Base-by-base conservation (phyloP, 2,329 filamentous ascomycete genomes). In the Penicillium capsulatum region DNA sequence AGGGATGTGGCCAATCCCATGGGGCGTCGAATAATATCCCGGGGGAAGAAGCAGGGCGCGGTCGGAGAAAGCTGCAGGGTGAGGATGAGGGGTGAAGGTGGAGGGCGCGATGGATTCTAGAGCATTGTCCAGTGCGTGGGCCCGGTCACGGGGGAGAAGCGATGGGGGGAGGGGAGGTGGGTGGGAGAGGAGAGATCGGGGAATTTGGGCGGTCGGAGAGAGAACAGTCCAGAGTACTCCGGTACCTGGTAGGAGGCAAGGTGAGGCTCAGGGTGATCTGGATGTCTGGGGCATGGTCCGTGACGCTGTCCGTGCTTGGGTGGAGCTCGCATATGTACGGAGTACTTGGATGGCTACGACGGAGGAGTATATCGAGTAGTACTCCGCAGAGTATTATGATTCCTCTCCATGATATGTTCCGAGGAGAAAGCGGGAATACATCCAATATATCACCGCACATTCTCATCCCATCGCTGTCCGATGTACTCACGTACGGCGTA, bases 231-330 rank as follows among this genome's bases (percentile, higher is more conserved):
- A n/a, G 26, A 28, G 6, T 11, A 6, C 4, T 4, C 13, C 13
- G n/a, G 5, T 6, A 11, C n/a, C 9, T 6, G 4, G 9, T 28
- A 11, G 13, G 26, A n/a, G 5, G 26, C 4, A 28, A 28, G 26
- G 9, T 28, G 26, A 14, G 26, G 9, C 26, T 28, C 19, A 22
- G 19, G 9, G 5, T 22, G 19, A 9, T 22, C 19, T 22, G 19
- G 19, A 22, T 22, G 29, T 40, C 36, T 36, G 36, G 37, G 37
- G 37, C 20, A 33, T 43, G 47, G 45, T 46, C 45, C 47, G 45
- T 50, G 42, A 41, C 17, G 36, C 40, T 41, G 47, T 50, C 47
- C 42, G 47, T 50, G 47, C 47, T 48, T 22, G 14, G 38, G 42
- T 46, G 43, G 45, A 48, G 39, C 14, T 27, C 9, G n/a, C n/a